Conservation (phyloP, 495 filamentous ascomycete genomes). For the Talaromyces nanjingensis region DNA sequence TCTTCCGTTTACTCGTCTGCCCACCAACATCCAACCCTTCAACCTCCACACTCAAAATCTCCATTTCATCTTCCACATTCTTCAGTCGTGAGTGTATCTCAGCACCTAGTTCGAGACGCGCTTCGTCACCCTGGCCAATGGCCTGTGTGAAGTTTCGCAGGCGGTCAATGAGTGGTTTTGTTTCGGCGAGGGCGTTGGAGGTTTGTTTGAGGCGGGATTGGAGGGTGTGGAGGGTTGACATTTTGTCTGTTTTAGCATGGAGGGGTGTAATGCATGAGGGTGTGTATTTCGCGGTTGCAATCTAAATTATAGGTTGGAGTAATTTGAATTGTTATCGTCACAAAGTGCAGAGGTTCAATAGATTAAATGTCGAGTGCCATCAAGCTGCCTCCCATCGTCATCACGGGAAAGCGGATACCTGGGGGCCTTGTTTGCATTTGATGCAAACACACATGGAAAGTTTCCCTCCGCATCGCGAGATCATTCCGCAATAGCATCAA, state of each 20-base stretch:
- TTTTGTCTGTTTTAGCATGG: conserved; percentile 8
- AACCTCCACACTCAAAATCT: conserved; percentile 72
- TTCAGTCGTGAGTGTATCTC: conserved; percentile 80
- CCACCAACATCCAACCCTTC: conserved; percentile 52
- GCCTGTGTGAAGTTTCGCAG: conserved; percentile 62
- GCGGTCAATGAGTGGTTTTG: conserved; percentile 67
- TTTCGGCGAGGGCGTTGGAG: conserved; percentile 58
- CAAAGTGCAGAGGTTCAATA: background rate
- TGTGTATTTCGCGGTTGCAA: background rate
- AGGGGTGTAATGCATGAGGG: background rate
- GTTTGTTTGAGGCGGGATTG: conserved; percentile 61
- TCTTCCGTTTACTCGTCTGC: conserved; percentile 20
- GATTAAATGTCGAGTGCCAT: background rate
- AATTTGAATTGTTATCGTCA: background rate
- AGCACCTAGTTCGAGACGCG: conserved; percentile 65
- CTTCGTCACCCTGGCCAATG: conserved; percentile 53
- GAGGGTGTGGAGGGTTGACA: conserved; percentile 52
- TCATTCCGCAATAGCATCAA: background rate
- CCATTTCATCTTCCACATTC: conserved; percentile 81
- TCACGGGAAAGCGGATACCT: background rate
- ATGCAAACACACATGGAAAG: conserved; percentile 1
- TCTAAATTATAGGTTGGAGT: background rate
- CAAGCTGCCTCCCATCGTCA: background rate
- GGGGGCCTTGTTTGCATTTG: background rate
- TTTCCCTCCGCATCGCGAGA: background rate